Evolutionary conservation across 805 yeast species (phyloP).

Genomic region (Candida sanyiensis): DNA sequence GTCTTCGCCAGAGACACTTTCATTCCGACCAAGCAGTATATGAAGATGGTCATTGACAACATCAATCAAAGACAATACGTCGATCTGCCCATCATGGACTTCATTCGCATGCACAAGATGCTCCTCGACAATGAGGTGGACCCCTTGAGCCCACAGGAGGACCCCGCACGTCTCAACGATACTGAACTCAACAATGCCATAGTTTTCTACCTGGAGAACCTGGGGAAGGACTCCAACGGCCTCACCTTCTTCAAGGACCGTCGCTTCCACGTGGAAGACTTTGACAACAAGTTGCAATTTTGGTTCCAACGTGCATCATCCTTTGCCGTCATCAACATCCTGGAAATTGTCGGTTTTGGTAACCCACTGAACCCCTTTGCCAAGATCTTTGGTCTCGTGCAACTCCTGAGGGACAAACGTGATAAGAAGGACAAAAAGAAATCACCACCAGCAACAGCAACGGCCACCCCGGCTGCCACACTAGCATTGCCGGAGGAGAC

Average conservation of each 20-base stretch:
- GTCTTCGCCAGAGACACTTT: conserved; percentile 79
- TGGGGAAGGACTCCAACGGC: conserved; percentile 47
- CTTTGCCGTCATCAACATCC: conserved; percentile 70
- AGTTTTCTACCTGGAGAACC: conserved; percentile 8
- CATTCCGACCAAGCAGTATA: conserved; percentile 75
- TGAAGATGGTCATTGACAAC: conserved; percentile 72
- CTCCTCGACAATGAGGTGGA: conserved; percentile 20
- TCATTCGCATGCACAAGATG: conserved; percentile 25
- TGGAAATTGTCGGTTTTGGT: conserved; percentile 74
- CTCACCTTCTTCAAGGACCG: conserved; percentile 48
- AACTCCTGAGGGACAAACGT: conserved; percentile 62
- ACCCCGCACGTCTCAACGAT: conserved; percentile 38
- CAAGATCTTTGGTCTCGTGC: conserved; percentile 63
- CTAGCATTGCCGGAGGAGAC: conserved; percentile 2
- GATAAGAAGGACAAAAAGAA: conserved; percentile 62
- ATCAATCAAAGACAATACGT: conserved; percentile 52
- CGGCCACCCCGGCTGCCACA: background rate
- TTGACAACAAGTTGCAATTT: conserved; percentile 41
- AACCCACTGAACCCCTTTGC: conserved; percentile 74
- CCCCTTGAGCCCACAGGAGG: conserved; percentile 46
- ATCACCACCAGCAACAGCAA: conserved; percentile 12
- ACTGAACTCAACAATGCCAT: conserved; percentile 23
- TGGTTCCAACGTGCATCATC: conserved; percentile 75
- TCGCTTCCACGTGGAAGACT: conserved; percentile 19
- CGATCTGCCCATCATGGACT: conserved; percentile 30